These are phyloP conservation scores for Geranomyces michiganensis DNA, from an alignment of 192 early-diverging fungal species.

Conservation along the genomic window DNA sequence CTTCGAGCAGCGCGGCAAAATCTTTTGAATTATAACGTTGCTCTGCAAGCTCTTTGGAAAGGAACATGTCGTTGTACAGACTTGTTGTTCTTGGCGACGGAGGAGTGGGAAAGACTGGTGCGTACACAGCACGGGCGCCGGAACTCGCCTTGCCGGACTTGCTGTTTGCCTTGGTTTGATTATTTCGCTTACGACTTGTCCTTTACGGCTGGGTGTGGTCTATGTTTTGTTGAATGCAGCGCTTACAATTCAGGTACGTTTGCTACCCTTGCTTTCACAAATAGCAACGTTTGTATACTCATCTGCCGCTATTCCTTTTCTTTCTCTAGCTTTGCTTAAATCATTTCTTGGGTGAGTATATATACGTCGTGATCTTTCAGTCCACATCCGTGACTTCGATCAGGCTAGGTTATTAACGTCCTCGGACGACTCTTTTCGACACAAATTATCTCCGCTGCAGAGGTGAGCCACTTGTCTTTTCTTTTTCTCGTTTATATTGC, in stretches of 20 bases:
- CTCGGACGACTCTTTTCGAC: not conserved
- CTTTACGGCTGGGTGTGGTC: no score
- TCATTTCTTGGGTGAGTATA: constrained; percentile 52
- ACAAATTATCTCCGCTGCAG: constrained; percentile 5
- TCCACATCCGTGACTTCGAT: not conserved
- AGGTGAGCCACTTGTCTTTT: constrained; percentile 13
- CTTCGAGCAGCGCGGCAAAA: no score
- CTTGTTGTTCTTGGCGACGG: constrained; percentile 58
- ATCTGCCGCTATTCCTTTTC: not conserved
- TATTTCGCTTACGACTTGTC: not conserved
- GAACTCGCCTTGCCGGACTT: no score
- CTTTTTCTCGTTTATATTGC: not conserved
- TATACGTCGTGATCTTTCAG: not conserved
- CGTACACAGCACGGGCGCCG: no score
- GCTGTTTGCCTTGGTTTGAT: not conserved
- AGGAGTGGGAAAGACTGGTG: constrained; percentile 58
- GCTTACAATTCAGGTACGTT: constrained; percentile 47
- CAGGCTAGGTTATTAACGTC: not conserved
- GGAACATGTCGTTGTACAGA: constrained; percentile 33
- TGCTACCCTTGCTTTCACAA: not conserved
- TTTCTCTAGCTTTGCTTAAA: constrained; percentile 48
- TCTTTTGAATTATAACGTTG: no score
- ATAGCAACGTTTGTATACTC: not conserved
- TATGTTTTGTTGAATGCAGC: constrained; percentile 23
- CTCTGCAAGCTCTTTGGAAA: no score